Evolutionary conservation across 345 rosid species (phyloP).

Genomic region (Hypericum androsaemum): DNA sequence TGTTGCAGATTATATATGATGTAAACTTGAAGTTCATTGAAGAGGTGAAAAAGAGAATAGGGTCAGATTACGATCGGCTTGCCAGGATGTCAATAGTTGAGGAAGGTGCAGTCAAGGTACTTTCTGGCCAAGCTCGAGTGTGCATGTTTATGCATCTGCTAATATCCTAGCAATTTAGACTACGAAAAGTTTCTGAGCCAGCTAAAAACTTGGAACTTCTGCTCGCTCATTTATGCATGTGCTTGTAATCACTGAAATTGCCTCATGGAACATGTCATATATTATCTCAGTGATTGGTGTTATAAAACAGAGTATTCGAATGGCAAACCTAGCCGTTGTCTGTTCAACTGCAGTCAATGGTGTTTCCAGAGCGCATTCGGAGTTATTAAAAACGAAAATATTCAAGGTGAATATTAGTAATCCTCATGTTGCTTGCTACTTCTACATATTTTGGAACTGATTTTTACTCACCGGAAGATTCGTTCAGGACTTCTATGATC

Average conservation of each 20-base stretch:
- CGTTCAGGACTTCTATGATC: constrained; percentile 40
- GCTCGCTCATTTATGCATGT: too few species aligned
- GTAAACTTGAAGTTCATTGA: constrained; percentile 35
- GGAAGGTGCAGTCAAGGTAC: constrained; percentile 44
- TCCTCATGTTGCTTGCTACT: constrained; percentile 1
- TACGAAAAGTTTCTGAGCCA: too few species aligned
- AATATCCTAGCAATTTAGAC: too few species aligned
- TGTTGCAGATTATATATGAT: constrained; percentile 35
- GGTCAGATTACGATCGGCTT: constrained; percentile 33
- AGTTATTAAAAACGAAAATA: constrained; percentile 27
- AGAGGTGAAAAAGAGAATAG: constrained; percentile 34
- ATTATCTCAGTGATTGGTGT: not conserved
- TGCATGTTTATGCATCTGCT: not conserved
- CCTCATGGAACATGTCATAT: too few species aligned
- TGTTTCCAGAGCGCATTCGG: constrained; percentile 33
- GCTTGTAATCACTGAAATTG: too few species aligned
- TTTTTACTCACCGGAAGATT: not conserved
- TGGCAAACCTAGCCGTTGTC: constrained; percentile 40
- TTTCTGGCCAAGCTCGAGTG: not conserved
- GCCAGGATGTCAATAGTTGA: constrained; percentile 41
- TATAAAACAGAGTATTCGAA: constrained; percentile 30
- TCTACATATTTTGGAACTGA: not conserved
- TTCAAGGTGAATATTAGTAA: constrained; percentile 29
- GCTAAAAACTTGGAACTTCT: too few species aligned
- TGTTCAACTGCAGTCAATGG: constrained; percentile 38